Evolutionary conservation across 2,329 filamentous ascomycete genomes (phyloP).

Genomic region (Diplocarpon mali): DNA sequence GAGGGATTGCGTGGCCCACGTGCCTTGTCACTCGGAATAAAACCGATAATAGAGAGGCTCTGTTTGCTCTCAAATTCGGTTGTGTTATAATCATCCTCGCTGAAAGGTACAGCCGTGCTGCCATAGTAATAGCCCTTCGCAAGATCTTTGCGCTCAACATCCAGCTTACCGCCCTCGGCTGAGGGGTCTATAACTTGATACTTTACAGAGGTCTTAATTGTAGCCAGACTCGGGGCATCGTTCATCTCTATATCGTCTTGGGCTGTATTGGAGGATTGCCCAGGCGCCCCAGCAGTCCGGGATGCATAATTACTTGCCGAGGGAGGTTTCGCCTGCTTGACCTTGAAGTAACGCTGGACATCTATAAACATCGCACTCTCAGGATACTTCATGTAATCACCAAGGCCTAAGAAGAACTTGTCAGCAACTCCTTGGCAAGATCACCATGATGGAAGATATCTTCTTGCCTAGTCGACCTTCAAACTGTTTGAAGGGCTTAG

Average conservation of each 20-base stretch:
- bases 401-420: slow-evolving; percentile 39
- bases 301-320: slow-evolving; percentile 66
- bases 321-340: slow-evolving; percentile 62
- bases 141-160: slow-evolving; percentile 71
- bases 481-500: slow-evolving; percentile 68
- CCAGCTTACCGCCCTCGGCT: slow-evolving; percentile 66
- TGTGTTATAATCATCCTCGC: slow-evolving; percentile 73
- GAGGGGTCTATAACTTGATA: slow-evolving; percentile 72
- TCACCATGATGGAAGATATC: background rate
- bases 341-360: slow-evolving; percentile 84
- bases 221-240: slow-evolving; percentile 42
- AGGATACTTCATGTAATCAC: slow-evolving; percentile 57
- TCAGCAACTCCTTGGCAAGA: background rate
- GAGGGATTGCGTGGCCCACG: slow-evolving; percentile 12
- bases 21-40: slow-evolving; percentile 63
- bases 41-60: slow-evolving; percentile 74
- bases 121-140: slow-evolving; percentile 95
- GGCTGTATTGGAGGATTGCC: slow-evolving; percentile 42
- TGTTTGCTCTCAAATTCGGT: slow-evolving; percentile 74
- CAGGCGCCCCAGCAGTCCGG: slow-evolving; percentile 26
- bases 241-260: slow-evolving; percentile 31
- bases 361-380: slow-evolving; percentile 69
- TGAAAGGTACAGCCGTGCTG: slow-evolving; percentile 81
- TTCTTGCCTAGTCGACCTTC: slow-evolving; percentile 54
- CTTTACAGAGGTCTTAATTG: slow-evolving; percentile 64